These are phyloP conservation scores for Nicotiana undulata DNA, from an alignment of 257 asterid species.

Conservation along the genomic window DNA sequence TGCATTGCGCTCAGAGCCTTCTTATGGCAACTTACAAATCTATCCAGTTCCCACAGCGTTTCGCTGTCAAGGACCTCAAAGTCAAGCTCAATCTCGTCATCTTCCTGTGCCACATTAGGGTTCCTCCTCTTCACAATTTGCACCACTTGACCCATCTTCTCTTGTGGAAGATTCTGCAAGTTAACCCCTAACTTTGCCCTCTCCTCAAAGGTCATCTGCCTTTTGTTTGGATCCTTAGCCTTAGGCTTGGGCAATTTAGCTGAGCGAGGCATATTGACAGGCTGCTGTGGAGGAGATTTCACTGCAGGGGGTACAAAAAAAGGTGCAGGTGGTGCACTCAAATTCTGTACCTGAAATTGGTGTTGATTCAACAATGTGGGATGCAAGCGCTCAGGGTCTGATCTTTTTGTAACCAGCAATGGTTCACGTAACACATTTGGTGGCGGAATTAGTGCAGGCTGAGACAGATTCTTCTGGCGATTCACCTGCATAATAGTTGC, in stretches of 20 bases:
- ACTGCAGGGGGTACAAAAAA: neutral
- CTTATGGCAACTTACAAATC: slow-evolving; percentile 5
- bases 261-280: neutral
- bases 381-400: neutral
- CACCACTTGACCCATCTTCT: slow-evolving; percentile 15
- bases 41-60: slow-evolving; percentile 30
- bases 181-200: slow-evolving; percentile 4
- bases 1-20: slow-evolving; percentile 5
- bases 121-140: slow-evolving; percentile 15
- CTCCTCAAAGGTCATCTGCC: slow-evolving; percentile 19
- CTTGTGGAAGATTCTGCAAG: slow-evolving; percentile 19
- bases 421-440: neutral
- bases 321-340: neutral
- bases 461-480: neutral
- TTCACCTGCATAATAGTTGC: slow-evolving; percentile 4
- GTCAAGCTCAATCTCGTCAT: slow-evolving; percentile 26
- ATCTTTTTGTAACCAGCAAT: neutral
- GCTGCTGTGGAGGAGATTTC: neutral
- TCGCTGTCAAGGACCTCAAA: slow-evolving; percentile 23
- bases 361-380: slow-evolving; percentile 4
- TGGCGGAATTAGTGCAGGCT: neutral
- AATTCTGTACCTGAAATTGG: neutral
- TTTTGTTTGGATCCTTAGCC: slow-evolving; percentile 9
- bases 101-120: slow-evolving; percentile 15
- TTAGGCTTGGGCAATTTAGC: slow-evolving; percentile 8